These are phyloP conservation scores for Tylopilus plumbeoviolaceoides DNA, from an alignment of 768 basidiomycete genomes.

Conservation along the genomic window DNA sequence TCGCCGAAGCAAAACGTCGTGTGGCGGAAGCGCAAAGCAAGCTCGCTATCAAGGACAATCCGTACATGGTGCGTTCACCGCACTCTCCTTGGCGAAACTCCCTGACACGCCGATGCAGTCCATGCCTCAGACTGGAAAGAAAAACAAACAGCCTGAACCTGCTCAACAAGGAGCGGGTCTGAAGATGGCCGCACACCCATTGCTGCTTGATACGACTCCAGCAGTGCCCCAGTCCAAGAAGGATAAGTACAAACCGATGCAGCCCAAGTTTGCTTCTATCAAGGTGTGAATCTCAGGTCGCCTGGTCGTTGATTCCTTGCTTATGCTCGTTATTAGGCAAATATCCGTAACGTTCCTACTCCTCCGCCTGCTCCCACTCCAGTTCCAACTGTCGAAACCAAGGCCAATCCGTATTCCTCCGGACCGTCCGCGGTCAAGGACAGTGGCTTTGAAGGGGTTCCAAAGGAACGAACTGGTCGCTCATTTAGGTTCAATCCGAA, in stretches of 20 bases:
- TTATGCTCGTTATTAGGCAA: conserved; percentile 45
- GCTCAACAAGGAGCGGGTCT: conserved; percentile 78
- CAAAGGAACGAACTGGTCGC: conserved; percentile 65
- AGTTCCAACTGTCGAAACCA: conserved; percentile 38
- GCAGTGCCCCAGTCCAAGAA: conserved; percentile 69
- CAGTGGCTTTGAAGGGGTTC: conserved; percentile 67
- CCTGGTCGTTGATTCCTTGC: background rate
- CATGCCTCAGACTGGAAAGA: conserved; percentile 50
- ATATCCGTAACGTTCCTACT: conserved; percentile 69
- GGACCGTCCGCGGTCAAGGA: conserved; percentile 45
- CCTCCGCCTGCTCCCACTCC: conserved; percentile 44
- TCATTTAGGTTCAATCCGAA: conserved; percentile 86
- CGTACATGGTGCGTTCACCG: conserved; percentile 69
- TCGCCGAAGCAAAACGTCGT: conserved; percentile 82
- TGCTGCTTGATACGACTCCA: conserved; percentile 63
- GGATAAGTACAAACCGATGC: conserved; percentile 96
- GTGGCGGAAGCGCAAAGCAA: conserved; percentile 81
- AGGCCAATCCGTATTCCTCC: conserved; percentile 77
- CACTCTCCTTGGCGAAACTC: background rate
- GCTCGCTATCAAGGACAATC: conserved; percentile 73
- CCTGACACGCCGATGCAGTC: conserved; percentile 35
- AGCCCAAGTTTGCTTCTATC: conserved; percentile 96
- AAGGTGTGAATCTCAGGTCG: conserved; percentile 46
- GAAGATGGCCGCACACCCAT: conserved; percentile 88
- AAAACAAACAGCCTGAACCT: conserved; percentile 54